phyloP scores from a whole-genome alignment of 257 asterid genomes.

The Ajuga chamaepitys region DNA sequence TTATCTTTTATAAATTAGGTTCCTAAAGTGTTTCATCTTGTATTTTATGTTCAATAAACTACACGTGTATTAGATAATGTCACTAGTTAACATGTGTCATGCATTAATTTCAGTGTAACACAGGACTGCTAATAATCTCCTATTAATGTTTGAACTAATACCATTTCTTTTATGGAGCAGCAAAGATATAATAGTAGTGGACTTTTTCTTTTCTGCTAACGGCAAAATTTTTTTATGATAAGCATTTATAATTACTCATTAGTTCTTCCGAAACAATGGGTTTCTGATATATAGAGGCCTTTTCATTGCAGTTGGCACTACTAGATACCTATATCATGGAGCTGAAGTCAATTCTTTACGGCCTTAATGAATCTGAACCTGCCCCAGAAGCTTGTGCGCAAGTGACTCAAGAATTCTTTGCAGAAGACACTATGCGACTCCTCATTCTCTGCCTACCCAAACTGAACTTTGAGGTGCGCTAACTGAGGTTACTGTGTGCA shows the following conservation, averaged over 20 bases:
- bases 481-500: neutral
- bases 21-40: too few species aligned
- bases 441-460: conserved; percentile 65
- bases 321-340: conserved; percentile 43
- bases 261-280: neutral
- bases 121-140: too few species aligned
- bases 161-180: neutral
- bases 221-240: neutral
- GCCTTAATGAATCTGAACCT: conserved; percentile 68
- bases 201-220: neutral
- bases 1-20: too few species aligned
- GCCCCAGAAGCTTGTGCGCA: conserved; percentile 64
- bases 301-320: conserved; percentile 54
- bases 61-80: too few species aligned
- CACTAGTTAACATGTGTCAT: too few species aligned
- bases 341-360: conserved; percentile 69
- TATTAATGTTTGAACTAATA: neutral
- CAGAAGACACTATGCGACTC: conserved; percentile 52
- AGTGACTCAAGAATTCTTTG: conserved; percentile 67
- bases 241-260: neutral
- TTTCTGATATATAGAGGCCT: neutral
- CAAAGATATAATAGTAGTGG: neutral
- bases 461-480: conserved; percentile 65
- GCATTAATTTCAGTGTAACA: too few species aligned
- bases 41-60: too few species aligned